Evolutionary conservation across 768 basidiomycete species (phyloP).

Genomic region (Trametes meyenii): DNA sequence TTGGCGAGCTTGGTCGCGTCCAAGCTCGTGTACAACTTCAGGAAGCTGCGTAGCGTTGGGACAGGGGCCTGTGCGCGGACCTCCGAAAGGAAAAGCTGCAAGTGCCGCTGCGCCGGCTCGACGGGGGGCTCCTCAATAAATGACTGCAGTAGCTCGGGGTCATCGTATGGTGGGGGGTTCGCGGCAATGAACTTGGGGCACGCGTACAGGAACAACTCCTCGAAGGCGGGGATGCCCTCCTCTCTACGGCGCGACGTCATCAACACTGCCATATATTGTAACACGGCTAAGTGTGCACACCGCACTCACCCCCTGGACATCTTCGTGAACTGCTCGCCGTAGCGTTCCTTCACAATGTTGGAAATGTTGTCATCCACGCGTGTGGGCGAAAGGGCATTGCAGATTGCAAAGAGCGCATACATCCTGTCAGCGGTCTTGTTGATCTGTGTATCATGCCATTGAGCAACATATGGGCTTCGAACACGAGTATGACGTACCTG

Average conservation of each 20-base stretch:
- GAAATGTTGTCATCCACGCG: constrained; percentile 94
- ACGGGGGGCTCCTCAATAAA: constrained; percentile 41
- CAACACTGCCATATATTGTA: neutral
- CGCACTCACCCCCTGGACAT: constrained; percentile 78
- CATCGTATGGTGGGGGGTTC: constrained; percentile 93
- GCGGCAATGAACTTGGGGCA: constrained; percentile 97
- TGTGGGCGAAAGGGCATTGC: constrained; percentile 90
- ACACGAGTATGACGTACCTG: constrained; percentile 56
- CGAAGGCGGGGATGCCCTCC: constrained; percentile 78
- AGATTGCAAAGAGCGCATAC: constrained; percentile 95
- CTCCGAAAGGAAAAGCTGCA: constrained; percentile 82
- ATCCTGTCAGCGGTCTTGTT: constrained; percentile 97
- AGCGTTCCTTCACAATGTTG: constrained; percentile 89
- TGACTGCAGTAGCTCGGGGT: constrained; percentile 58
- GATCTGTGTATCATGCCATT: constrained; percentile 55
- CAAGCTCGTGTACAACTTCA: constrained; percentile 94
- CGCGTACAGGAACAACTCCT: constrained; percentile 92
- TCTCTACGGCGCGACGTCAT: constrained; percentile 42
- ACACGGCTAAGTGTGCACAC: neutral
- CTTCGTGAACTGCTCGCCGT: constrained; percentile 86
- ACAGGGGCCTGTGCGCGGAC: constrained; percentile 76
- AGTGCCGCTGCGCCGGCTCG: constrained; percentile 85
- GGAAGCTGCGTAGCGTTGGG: constrained; percentile 85
- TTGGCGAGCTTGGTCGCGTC: constrained; percentile 89
- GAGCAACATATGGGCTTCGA: neutral